phyloP scores from a whole-genome alignment of 208 protist genomes.

The Angomonas ambiguus region DNA sequence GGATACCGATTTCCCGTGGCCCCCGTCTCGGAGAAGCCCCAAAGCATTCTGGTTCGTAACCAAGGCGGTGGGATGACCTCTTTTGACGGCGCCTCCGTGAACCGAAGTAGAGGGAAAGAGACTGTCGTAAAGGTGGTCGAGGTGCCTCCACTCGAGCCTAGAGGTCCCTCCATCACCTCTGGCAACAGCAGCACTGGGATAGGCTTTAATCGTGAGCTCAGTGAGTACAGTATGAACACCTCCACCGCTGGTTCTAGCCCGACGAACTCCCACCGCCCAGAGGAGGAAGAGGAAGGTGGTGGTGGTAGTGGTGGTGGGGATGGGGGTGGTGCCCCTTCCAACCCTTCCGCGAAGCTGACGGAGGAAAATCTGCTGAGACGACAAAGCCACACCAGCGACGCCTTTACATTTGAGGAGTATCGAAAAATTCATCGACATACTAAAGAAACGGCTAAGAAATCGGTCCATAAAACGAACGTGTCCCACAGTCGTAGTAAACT shows the following conservation, averaged over 20 bases:
- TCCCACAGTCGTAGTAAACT: conserved; percentile 24
- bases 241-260: not conserved
- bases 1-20: not conserved
- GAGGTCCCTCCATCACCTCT: too few relatives aligned
- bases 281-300: not conserved
- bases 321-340: not conserved
- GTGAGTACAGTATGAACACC: too few relatives aligned
- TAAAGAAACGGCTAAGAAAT: conserved; percentile 10
- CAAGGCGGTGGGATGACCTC: too few relatives aligned
- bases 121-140: too few relatives aligned
- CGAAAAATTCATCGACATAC: conserved; percentile 4
- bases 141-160: too few relatives aligned
- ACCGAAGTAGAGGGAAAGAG: too few relatives aligned
- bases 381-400: not conserved
- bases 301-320: not conserved
- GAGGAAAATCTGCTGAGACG: too few relatives aligned
- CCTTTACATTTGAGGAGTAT: conserved; percentile 15
- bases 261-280: not conserved
- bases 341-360: not conserved
- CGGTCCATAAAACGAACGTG: conserved; percentile 15
- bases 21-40: not conserved
- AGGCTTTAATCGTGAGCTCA: too few relatives aligned
- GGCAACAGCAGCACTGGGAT: too few relatives aligned
- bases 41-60: too few relatives aligned
- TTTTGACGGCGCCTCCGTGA: too few relatives aligned